Percentiles rank a stretch among this genome's conserved stretches.
Conservation (phyloP, 2,329 filamentous ascomycete genomes). For the Epichloe hybrida region DNA sequence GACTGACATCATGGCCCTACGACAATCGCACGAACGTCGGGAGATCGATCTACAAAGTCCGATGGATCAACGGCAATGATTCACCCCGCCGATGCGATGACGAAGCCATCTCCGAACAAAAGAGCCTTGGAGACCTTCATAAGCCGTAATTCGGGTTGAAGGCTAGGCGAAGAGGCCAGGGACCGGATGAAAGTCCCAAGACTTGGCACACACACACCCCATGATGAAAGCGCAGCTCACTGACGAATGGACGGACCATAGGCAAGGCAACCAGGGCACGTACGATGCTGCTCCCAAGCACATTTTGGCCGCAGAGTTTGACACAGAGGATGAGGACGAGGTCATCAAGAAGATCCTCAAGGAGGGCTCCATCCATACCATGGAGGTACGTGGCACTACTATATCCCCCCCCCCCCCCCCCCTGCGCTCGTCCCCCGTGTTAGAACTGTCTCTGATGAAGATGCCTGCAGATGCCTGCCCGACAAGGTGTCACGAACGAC, state of each 20-base stretch:
- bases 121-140: no score
- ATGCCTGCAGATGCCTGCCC: slow-evolving; percentile 32
- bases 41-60: no score
- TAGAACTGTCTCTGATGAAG: neutral
- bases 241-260: slow-evolving; percentile 21
- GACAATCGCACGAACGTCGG: no score
- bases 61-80: no score
- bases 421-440: slow-evolving; percentile 3
- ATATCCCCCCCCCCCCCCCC: no score
- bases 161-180: no score
- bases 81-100: no score
- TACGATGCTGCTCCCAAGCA: slow-evolving; percentile 63
- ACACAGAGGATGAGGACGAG: slow-evolving; percentile 65
- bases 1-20: no score
- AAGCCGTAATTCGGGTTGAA: no score
- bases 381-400: slow-evolving; percentile 28
- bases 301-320: slow-evolving; percentile 74
- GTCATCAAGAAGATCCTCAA: slow-evolving; percentile 71
- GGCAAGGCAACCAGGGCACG: slow-evolving; percentile 75
- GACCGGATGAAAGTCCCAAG: neutral
- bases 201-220: neutral
- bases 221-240: neutral
- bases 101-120: no score
- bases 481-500: slow-evolving; percentile 40
- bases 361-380: slow-evolving; percentile 55